Evolutionary conservation across 1,139 yeast genomes (phyloP).

Genomic region (Blastobotrys illinoisensis): DNA sequence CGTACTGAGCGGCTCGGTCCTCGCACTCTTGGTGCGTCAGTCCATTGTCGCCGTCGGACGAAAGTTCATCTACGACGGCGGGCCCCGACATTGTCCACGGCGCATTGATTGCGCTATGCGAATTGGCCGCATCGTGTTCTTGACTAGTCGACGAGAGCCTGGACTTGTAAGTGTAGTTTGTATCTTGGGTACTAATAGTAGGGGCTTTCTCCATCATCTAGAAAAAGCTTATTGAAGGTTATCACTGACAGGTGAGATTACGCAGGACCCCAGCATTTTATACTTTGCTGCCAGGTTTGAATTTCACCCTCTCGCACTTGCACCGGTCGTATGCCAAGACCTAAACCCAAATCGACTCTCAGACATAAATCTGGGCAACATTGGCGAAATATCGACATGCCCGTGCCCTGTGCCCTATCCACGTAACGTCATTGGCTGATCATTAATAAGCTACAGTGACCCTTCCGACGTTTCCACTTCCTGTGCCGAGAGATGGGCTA

Average conservation of each 20-base stretch:
- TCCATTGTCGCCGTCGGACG: conserved; percentile 45
- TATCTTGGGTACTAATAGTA: not conserved
- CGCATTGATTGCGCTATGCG: conserved; percentile 25
- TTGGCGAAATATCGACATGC: not conserved
- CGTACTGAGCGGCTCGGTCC: conserved; percentile 38
- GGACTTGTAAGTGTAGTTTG: not conserved
- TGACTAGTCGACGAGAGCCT: not conserved
- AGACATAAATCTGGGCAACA: not conserved
- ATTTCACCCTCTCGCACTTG: not conserved
- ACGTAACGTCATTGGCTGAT: not conserved
- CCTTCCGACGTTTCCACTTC: no score
- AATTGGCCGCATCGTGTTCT: not conserved
- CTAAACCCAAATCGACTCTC: not conserved
- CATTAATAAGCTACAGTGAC: not conserved
- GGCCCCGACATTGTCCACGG: conserved; percentile 24
- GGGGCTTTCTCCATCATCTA: not conserved
- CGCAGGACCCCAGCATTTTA: not conserved
- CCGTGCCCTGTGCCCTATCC: not conserved
- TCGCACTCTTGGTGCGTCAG: conserved; percentile 39
- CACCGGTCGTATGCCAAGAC: not conserved
- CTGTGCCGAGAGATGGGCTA: not conserved
- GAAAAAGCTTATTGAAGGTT: not conserved
- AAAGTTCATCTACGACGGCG: conserved; percentile 26
- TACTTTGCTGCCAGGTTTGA: not conserved
- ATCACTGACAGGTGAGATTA: no score